Evolutionary conservation across 768 basidiomycete genomes (phyloP), one percentile per base, ranked within the genome.

Genomic region (Imleria badia): DNA sequence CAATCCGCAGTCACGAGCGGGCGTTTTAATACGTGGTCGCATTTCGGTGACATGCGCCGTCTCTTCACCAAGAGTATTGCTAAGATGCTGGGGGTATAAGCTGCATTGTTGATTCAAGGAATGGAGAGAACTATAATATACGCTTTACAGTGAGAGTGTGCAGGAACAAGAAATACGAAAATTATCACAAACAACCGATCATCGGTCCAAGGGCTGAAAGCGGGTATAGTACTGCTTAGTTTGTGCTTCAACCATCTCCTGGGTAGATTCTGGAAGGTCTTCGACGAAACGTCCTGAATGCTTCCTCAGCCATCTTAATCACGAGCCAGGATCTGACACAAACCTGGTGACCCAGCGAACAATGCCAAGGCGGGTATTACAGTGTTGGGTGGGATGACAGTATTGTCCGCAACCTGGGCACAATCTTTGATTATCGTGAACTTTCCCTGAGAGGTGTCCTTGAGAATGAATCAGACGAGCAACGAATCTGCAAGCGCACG

Each of bases 401-500:
- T 90, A 60, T 89, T 88, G 68, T 98, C 95, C 29, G 87, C 87
- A 22, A 99, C 85, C 56, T 83, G 86, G 4, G 89, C 91, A 60
- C 94, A 95, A 66, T 98, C 96, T 68, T 98, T 97, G 70, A 98
- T 94, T 54, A 96, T 94, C 0, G 89, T 87, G 64, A 98, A 97
- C 70, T 97, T 94, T 22, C 97, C 95, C 95, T 98, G 43, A 6
- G 23, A 29, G 30, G 20, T 47, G 10, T 12, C 15, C 14, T 33
- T 58, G 48, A 52, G 54, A 41, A 29, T 17, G 51, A 26, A 38
- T 20, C 34, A 10, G n/a, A 54, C 23, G 45, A 55, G 11, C 23
- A 38, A 52, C 44, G 15, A 52, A 52, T 39, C 3, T 22, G 44
- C 12, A 13, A 73, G 23, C 88, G 56, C 62, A 94, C 96, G 60